phyloP scores from a whole-genome alignment of 225 moss, liverwort and hornwort species.

The Bryum argenteum region DNA sequence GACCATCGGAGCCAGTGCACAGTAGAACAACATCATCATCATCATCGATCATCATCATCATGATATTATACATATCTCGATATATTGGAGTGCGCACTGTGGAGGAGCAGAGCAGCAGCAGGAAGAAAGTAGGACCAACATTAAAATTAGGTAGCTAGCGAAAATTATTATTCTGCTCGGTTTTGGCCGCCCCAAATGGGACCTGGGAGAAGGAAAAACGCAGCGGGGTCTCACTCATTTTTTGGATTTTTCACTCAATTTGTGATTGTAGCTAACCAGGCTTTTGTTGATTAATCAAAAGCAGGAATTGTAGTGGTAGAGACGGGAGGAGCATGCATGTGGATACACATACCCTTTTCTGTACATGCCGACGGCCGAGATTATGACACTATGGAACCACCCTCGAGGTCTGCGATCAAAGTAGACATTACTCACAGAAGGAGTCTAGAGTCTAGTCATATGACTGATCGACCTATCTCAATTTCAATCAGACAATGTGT shows the following conservation, averaged over 20 bases:
- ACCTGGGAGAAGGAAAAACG: constrained; percentile 30
- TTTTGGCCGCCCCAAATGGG: constrained; percentile 43
- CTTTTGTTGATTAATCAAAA: constrained; percentile 59
- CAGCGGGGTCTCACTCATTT: constrained; percentile 42
- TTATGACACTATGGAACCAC: constrained; percentile 51
- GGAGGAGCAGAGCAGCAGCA: constrained; percentile 46
- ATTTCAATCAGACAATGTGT: constrained; percentile 46
- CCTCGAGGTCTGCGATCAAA: constrained; percentile 41
- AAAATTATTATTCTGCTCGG: constrained; percentile 61
- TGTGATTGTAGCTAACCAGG: constrained; percentile 56
- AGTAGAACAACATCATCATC: neutral
- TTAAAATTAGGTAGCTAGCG: constrained; percentile 6
- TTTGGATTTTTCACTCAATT: constrained; percentile 61
- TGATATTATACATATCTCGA: constrained; percentile 37
- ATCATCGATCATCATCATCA: neutral
- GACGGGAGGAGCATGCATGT: constrained; percentile 47
- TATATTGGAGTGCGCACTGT: constrained; percentile 47
- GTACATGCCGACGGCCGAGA: constrained; percentile 41
- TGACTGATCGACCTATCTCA: constrained; percentile 53
- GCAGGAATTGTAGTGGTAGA: constrained; percentile 52
- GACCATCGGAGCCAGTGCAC: constrained; percentile 42
- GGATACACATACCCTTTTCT: constrained; percentile 31
- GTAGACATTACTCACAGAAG: constrained; percentile 40
- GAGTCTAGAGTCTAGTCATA: constrained; percentile 46
- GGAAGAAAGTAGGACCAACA: constrained; percentile 23